Percentiles rank a stretch among this genome's conserved stretches.
These are phyloP conservation scores for Ensete ventricosum DNA, from an alignment of 176 grass and related monocot genomes.

Conservation along the genomic window DNA sequence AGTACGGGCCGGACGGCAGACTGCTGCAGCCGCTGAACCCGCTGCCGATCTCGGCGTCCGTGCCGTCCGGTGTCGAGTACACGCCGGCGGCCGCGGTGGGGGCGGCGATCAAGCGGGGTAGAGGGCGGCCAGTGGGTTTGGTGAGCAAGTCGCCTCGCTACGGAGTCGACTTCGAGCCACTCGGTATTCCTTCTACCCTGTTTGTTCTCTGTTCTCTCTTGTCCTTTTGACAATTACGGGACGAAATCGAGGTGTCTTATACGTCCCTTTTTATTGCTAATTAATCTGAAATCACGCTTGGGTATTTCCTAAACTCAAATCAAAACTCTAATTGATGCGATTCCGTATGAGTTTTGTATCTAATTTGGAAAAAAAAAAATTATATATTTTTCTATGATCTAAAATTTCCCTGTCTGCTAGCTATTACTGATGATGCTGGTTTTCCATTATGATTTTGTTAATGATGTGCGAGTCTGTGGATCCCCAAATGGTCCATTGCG, in stretches of 20 bases:
- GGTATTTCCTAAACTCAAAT: neutral
- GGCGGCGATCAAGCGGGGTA: conserved; percentile 66
- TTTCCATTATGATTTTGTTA: neutral
- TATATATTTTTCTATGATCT: neutral
- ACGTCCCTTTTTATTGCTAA: neutral
- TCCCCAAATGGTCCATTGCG: neutral
- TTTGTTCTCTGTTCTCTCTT: neutral
- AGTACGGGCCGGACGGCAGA: conserved; percentile 70
- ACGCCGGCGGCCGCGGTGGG: conserved; percentile 66
- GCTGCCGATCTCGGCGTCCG: conserved; percentile 78
- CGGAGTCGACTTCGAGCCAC: conserved; percentile 4
- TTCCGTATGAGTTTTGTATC: neutral
- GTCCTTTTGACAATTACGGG: too few relatives aligned
- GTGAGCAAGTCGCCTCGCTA: conserved; percentile 27
- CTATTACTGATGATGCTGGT: neutral
- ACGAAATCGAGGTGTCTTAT: too few relatives aligned
- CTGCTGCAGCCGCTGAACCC: conserved; percentile 64
- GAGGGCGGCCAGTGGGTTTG: conserved; percentile 62
- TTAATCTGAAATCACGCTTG: neutral
- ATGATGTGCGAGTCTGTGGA: neutral
- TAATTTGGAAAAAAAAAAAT: neutral
- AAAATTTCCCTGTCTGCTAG: neutral
- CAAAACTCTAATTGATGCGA: neutral
- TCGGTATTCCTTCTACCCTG: neutral
- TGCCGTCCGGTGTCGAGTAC: conserved; percentile 50